Conservation (phyloP, 352 stramenopile species). For the Phytophthora pisi region DNA sequence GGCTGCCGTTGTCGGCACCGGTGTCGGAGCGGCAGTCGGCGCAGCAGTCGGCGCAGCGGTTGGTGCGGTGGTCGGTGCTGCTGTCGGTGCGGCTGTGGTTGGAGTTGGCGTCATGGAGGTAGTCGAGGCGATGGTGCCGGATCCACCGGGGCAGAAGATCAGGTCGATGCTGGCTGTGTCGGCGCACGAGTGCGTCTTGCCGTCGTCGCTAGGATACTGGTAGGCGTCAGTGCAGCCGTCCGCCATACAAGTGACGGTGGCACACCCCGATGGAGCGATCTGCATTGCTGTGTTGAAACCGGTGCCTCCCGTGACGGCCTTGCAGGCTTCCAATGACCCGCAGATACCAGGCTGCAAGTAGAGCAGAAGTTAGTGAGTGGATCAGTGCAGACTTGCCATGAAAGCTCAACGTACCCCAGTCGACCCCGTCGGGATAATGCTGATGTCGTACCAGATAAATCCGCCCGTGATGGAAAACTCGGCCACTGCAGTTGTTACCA, state of each 20-base stretch:
- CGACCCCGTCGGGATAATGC: conserved; percentile 49
- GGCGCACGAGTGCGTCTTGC: conserved; percentile 62
- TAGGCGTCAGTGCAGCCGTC: conserved; percentile 62
- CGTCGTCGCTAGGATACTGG: conserved; percentile 54
- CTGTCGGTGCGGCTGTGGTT: conserved; percentile 4
- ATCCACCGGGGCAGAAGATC: conserved; percentile 60
- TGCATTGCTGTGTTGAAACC: conserved; percentile 66
- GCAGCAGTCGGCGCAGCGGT: conserved; percentile 9
- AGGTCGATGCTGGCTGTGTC: conserved; percentile 50
- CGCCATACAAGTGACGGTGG: conserved; percentile 42
- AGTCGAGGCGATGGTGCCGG: conserved; percentile 4
- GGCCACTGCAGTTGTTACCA: conserved; percentile 31
- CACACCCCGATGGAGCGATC: conserved; percentile 50
- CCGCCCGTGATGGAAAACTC: conserved; percentile 48
- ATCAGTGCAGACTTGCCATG: background rate
- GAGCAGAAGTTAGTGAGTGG: background rate
- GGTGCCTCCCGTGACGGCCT: conserved; percentile 43
- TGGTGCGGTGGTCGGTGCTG: conserved; percentile 11
- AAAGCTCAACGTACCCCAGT: conserved; percentile 27
- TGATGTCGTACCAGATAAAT: conserved; percentile 60
- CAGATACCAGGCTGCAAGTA: conserved; percentile 34
- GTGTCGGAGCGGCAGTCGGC: conserved; percentile 4
- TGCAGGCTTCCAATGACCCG: conserved; percentile 45
- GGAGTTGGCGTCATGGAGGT: conserved; percentile 3
- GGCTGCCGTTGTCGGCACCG: conserved; percentile 1